These are phyloP conservation scores for Lasiodiplodia citricola DNA, from an alignment of 2,329 filamentous ascomycete genomes.

Conservation along the genomic window DNA sequence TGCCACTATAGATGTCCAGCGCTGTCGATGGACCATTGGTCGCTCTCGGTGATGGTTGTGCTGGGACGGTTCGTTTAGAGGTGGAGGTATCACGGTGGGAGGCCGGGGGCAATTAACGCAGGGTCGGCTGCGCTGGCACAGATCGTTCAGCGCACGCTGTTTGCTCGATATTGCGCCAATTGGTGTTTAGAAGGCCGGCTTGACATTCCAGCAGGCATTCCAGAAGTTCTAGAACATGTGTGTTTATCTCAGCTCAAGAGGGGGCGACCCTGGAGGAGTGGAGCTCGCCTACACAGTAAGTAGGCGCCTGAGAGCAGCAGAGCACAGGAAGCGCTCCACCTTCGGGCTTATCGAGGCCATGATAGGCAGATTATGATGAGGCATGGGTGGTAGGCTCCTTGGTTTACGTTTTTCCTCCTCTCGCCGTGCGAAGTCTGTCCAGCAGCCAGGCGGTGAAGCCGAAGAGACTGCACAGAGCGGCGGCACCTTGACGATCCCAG, in stretches of 20 bases:
- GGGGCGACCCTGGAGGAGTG: neutral
- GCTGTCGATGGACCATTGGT: too few species aligned
- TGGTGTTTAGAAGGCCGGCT: neutral
- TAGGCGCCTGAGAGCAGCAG: neutral
- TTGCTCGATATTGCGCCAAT: neutral
- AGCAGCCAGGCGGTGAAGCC: neutral
- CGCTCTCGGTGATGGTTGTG: too few species aligned
- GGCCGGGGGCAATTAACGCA: too few species aligned
- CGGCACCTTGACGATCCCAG: neutral
- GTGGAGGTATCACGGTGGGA: too few species aligned
- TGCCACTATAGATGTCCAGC: too few species aligned
- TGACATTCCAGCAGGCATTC: constrained; percentile 1
- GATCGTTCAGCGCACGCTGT: neutral
- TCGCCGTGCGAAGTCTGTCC: neutral
- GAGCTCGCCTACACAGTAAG: too few species aligned
- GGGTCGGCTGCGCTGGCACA: too few species aligned
- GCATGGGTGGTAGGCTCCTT: neutral
- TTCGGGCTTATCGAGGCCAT: neutral
- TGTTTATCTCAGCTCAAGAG: neutral
- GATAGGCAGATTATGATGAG: neutral
- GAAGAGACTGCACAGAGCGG: neutral
- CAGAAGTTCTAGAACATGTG: constrained; percentile 3
- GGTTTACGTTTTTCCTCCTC: neutral
- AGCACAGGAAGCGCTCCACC: neutral
- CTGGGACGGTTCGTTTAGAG: too few species aligned